Evolutionary conservation across 2,329 filamentous ascomycete species (phyloP).

Genomic region (Torrubiellomyces zombiae): DNA sequence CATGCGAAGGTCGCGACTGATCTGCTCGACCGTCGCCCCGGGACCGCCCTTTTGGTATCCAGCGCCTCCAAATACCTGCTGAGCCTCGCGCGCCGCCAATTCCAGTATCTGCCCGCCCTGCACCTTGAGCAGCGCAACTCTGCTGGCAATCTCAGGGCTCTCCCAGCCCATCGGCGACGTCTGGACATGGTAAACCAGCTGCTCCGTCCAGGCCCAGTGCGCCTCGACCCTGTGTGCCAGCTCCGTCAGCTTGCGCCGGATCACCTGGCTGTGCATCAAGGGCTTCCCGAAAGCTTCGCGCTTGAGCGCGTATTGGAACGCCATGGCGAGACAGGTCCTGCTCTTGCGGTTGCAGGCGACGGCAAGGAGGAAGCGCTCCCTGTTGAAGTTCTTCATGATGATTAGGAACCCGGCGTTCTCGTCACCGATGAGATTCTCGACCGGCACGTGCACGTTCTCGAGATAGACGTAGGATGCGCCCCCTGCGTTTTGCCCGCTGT

Average conservation of each 20-base stretch:
- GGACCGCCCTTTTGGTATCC: constrained; percentile 32
- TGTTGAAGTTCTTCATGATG: constrained; percentile 41
- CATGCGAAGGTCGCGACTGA: constrained; percentile 30
- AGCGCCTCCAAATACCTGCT: constrained; percentile 36
- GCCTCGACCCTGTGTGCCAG: constrained; percentile 43
- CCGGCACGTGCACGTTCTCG: constrained; percentile 37
- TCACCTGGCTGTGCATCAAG: constrained; percentile 40
- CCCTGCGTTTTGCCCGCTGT: constrained; percentile 50
- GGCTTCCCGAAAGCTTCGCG: constrained; percentile 42
- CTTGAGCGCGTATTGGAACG: constrained; percentile 31
- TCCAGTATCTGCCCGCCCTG: constrained; percentile 32
- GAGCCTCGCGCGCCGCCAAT: constrained; percentile 31
- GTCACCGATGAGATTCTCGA: constrained; percentile 21
- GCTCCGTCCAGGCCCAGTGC: constrained; percentile 44
- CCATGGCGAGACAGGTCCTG: constrained; percentile 35
- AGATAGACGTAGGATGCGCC: constrained; percentile 40
- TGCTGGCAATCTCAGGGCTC: constrained; percentile 16
- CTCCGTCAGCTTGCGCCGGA: constrained; percentile 41
- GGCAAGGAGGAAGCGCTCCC: constrained; percentile 41
- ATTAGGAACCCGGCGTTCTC: constrained; percentile 39
- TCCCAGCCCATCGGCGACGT: constrained; percentile 7
- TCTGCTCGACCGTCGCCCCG: constrained; percentile 33
- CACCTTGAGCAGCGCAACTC: constrained; percentile 24
- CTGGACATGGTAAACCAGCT: constrained; percentile 38
- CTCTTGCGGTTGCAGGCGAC: constrained; percentile 39